Percentiles rank a stretch among this genome's conserved stretches.
Evolutionary conservation across 805 yeast genomes (phyloP).

Genomic region (Candida krabiensis): DNA sequence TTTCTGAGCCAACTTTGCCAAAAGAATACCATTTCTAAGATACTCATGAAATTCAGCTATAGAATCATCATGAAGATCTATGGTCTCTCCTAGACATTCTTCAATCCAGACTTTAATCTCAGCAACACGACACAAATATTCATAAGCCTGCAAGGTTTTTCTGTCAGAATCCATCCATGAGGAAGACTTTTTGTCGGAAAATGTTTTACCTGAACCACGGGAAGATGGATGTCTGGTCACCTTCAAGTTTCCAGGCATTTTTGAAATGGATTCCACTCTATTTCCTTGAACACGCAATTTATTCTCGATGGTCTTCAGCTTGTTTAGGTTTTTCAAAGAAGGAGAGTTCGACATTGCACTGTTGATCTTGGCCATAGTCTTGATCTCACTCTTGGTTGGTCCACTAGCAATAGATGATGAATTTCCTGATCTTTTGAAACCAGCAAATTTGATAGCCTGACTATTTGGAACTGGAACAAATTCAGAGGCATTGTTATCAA

Average conservation of each 20-base stretch:
- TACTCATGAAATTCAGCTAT: constrained; percentile 56
- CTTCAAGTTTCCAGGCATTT: constrained; percentile 15
- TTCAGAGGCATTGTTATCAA: constrained; percentile 25
- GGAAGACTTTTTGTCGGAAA: constrained; percentile 4
- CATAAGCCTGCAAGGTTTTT: constrained; percentile 34
- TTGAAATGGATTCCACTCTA: constrained; percentile 20
- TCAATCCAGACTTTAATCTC: constrained; percentile 55
- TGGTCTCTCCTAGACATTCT: constrained; percentile 23
- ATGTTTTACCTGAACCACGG: constrained; percentile 4
- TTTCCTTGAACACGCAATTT: constrained; percentile 19
- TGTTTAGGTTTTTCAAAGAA: constrained; percentile 35
- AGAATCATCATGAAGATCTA: constrained; percentile 34
- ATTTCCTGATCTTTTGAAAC: constrained; percentile 13
- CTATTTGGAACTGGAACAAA: constrained; percentile 27
- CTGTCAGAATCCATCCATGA: constrained; percentile 32
- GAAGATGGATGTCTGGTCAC: constrained; percentile 16
- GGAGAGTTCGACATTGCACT: constrained; percentile 37
- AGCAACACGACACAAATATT: constrained; percentile 52
- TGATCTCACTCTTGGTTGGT: constrained; percentile 28
- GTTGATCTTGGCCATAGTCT: constrained; percentile 33
- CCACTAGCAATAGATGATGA: constrained; percentile 7
- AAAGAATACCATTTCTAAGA: constrained; percentile 78
- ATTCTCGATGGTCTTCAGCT: constrained; percentile 30
- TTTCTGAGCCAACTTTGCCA: constrained; percentile 74
- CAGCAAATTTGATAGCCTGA: constrained; percentile 18